These are phyloP conservation scores for Polytrichum commune DNA, from an alignment of 225 moss, liverwort and hornwort genomes.

Conservation along the genomic window DNA sequence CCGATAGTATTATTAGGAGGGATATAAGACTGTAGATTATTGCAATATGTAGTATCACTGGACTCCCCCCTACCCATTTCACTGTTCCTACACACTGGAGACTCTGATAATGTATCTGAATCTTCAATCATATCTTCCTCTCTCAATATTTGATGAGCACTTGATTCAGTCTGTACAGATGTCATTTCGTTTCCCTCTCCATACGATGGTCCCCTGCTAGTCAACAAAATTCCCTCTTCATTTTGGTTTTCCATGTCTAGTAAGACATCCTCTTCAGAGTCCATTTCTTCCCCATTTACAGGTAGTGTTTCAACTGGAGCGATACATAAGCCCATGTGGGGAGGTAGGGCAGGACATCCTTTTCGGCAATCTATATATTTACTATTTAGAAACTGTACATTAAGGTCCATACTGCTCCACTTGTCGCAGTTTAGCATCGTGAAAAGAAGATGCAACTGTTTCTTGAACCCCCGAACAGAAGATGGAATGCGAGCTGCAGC, in stretches of 20 bases:
- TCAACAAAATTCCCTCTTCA: not conserved
- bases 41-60: too few relatives aligned
- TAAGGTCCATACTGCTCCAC: slow-evolving; percentile 59
- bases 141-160: slow-evolving; percentile 18
- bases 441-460: slow-evolving; percentile 55
- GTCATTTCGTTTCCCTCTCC: slow-evolving; percentile 1
- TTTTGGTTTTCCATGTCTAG: slow-evolving; percentile 27
- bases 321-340: slow-evolving; percentile 60
- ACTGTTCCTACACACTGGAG: slow-evolving; percentile 9
- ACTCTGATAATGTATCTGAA: slow-evolving; percentile 16
- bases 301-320: slow-evolving; percentile 61
- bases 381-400: slow-evolving; percentile 58
- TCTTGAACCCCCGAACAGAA: slow-evolving; percentile 69
- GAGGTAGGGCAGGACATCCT: slow-evolving; percentile 61
- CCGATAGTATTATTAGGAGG: too few relatives aligned
- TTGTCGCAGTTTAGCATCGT: slow-evolving; percentile 64
- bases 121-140: slow-evolving; percentile 17
- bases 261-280: slow-evolving; percentile 34
- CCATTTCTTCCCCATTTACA: slow-evolving; percentile 30
- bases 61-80: slow-evolving; percentile 7
- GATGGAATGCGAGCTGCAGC: slow-evolving; percentile 69
- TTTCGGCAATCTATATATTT: slow-evolving; percentile 50
- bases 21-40: too few relatives aligned
- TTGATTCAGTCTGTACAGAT: not conserved
- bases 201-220: slow-evolving; percentile 2